Percentiles rank a stretch among this genome's conserved stretches.
These are phyloP conservation scores for Sanghuangporus sanghuang DNA, from an alignment of 1,284 basidiomycete species.

Conservation along the genomic window DNA sequence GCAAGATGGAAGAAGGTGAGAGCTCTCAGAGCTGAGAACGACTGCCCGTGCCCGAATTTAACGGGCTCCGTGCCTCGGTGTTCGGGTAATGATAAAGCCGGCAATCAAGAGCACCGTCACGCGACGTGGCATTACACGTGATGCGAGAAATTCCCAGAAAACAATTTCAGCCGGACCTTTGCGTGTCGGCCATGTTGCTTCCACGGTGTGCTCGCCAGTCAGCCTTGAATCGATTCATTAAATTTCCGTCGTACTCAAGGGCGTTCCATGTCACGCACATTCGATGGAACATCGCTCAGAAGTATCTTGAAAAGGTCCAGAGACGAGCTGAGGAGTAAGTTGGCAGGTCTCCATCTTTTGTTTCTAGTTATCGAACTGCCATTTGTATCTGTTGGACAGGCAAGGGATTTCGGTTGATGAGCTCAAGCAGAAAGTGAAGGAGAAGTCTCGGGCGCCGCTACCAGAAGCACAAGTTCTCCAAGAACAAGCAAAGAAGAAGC, in stretches of 20 bases:
- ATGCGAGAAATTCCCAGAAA: neutral
- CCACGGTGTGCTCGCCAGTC: neutral
- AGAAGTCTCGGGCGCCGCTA: conserved; percentile 21
- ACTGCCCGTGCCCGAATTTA: neutral
- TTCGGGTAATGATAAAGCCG: neutral
- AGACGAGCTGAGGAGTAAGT: conserved; percentile 42
- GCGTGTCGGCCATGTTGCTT: neutral
- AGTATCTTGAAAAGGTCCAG: conserved; percentile 44
- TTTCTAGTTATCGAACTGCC: neutral
- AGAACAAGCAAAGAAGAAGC: conserved; percentile 24
- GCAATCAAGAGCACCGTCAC: neutral
- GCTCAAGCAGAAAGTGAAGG: conserved; percentile 32
- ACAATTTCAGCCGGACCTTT: too few species aligned
- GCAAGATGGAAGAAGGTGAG: neutral
- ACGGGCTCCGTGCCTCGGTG: neutral
- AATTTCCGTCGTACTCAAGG: neutral
- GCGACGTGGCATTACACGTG: neutral
- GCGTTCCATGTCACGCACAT: neutral
- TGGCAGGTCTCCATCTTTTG: conserved; percentile 9
- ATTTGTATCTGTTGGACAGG: conserved; percentile 25
- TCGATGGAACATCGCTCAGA: conserved; percentile 21
- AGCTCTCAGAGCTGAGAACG: neutral
- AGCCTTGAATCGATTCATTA: neutral
- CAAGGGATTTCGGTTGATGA: conserved; percentile 38
- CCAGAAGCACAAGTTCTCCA: conserved; percentile 24